Evolutionary conservation across 495 filamentous ascomycete genomes (phyloP).

Genomic region (Penicillium paxilli): DNA sequence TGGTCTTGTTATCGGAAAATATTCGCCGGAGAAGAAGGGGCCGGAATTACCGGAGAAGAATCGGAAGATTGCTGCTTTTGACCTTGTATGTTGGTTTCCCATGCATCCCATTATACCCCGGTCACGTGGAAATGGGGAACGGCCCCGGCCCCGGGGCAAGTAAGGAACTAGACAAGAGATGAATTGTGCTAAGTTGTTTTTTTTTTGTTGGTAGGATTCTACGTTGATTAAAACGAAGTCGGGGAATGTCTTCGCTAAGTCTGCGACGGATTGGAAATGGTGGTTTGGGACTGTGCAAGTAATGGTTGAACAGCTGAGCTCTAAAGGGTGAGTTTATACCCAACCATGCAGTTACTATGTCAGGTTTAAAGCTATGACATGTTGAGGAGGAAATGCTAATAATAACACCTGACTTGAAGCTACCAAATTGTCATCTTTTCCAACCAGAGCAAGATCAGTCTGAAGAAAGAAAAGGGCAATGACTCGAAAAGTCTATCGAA

Average conservation of each 20-base stretch:
- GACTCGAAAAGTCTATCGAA: slow-evolving; percentile 62
- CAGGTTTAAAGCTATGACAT: neutral
- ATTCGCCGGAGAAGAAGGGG: slow-evolving; percentile 42
- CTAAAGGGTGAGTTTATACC: slow-evolving; percentile 60
- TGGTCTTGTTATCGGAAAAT: slow-evolving; percentile 76
- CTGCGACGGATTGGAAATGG: slow-evolving; percentile 89
- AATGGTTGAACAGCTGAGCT: slow-evolving; percentile 62
- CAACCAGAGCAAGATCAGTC: slow-evolving; percentile 80
- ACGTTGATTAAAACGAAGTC: slow-evolving; percentile 81
- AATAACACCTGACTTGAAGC: slow-evolving; percentile 48
- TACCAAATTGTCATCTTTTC: slow-evolving; percentile 77
- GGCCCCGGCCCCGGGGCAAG: too few species aligned
- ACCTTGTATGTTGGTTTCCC: slow-evolving; percentile 62
- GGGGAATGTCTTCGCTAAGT: slow-evolving; percentile 72
- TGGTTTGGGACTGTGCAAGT: slow-evolving; percentile 75
- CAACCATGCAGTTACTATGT: neutral
- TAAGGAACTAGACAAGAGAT: neutral
- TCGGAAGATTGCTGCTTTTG: slow-evolving; percentile 81
- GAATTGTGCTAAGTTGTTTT: neutral
- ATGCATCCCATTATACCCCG: too few species aligned
- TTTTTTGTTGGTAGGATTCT: slow-evolving; percentile 62
- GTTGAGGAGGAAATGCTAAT: neutral
- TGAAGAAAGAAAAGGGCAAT: slow-evolving; percentile 72
- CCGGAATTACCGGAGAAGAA: slow-evolving; percentile 26
- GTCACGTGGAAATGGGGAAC: too few species aligned